Percentiles rank a stretch among this genome's conserved stretches.
These are phyloP conservation scores for Calycina herbarum DNA, from an alignment of 2,329 filamentous ascomycete species.

Conservation along the genomic window DNA sequence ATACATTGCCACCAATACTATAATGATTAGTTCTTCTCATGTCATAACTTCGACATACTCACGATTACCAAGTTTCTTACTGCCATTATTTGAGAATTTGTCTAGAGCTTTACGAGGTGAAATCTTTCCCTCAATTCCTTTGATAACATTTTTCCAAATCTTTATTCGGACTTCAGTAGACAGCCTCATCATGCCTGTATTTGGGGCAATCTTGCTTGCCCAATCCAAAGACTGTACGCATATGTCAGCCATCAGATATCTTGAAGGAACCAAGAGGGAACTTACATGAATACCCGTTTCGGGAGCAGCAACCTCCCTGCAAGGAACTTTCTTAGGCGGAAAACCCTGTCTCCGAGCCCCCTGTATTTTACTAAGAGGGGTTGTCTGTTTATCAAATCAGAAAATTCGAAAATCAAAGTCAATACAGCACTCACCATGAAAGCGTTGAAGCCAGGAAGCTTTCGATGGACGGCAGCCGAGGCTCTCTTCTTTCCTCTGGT, in stretches of 20 bases:
- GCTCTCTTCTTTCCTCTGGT: no score
- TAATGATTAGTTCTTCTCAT: neutral
- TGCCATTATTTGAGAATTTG: neutral
- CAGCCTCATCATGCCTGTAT: neutral
- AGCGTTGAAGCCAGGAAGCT: no score
- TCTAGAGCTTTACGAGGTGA: neutral
- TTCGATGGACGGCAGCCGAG: no score
- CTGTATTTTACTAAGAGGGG: neutral
- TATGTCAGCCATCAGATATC: neutral
- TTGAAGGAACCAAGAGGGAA: neutral
- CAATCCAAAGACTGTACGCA: neutral
- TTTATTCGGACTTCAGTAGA: neutral
- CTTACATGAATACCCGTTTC: neutral
- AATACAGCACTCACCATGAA: no score
- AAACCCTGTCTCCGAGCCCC: neutral
- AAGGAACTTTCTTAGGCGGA: neutral
- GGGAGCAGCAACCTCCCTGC: neutral
- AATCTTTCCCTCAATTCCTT: neutral
- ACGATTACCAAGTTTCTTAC: neutral
- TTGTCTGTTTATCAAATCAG: neutral
- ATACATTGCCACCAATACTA: neutral
- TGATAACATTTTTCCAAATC: neutral
- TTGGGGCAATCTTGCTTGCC: neutral
- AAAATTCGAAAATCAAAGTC: no score
- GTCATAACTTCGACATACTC: neutral